Evolutionary conservation across 1,139 yeast genomes (phyloP), one percentile per base, ranked within the genome.

Genomic region (Suhomyces maxii): DNA sequence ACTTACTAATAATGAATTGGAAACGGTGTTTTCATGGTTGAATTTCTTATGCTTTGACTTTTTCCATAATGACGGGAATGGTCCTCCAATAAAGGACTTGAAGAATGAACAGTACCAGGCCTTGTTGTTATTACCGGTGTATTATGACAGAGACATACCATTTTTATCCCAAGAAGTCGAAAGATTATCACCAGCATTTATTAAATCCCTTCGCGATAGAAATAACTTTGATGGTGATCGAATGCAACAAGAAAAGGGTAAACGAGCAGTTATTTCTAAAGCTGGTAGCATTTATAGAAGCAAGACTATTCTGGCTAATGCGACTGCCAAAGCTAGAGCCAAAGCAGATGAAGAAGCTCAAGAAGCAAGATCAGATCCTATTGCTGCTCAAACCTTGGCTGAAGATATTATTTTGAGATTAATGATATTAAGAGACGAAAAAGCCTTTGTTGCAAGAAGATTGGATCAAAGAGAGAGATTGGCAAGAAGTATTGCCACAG

Each of bases 51-150:
- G 85, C 50, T 66, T 80, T 45, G 89, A 83, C 50, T 89, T 88
- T 60, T 89, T 89, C 67, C 83, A 89, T 60, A 85, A 87, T 58
- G 84, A 80, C 47, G 96, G 96, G 0, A 86, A 85, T 42, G 96
- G 96, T 0, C 95, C 95, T 0, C 79, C 90, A 0, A 59, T 87
- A 36, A 83, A 79, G 52, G 81, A 79, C 9, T 67, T 89, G 57
- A 84, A 83, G 53, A 81, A 82, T 47, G 81, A 77, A 40, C 78
- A 78, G 36, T 87, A 85, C 60, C 89, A 86, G 60, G 78, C 83
- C 33, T 63, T 88, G 23, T 66, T 84, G 50, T 67, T 86, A 23
- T 71, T 87, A 13, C 89, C 91, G 1, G 83, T 79, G 1, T 82
- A 82, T 58, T 87, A 86, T 58, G 89, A 84, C 53, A 71, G 79